Percentiles rank a stretch among this genome's conserved stretches.
Evolutionary conservation across 768 basidiomycete genomes (phyloP).

Genomic region (Mycena leptocephala): DNA sequence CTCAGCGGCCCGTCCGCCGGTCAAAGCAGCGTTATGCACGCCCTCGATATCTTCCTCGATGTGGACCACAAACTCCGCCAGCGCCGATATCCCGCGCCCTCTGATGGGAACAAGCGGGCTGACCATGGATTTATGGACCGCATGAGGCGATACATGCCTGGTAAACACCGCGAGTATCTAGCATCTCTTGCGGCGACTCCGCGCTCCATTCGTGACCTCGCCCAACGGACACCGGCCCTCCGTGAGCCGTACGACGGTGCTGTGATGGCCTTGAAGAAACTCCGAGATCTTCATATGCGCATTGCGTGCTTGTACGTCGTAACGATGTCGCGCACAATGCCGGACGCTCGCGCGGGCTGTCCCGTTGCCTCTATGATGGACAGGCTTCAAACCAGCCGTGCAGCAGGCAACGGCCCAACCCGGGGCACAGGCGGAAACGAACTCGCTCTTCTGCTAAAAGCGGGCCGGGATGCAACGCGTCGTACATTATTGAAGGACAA

Average conservation of each 20-base stretch:
- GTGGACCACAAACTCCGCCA: constrained; percentile 90
- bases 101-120: constrained; percentile 74
- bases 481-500: constrained; percentile 69
- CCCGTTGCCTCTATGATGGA: constrained; percentile 72
- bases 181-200: constrained; percentile 72
- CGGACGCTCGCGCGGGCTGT: constrained; percentile 62
- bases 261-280: constrained; percentile 83
- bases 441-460: constrained; percentile 87
- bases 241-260: constrained; percentile 86
- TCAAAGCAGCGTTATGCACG: constrained; percentile 93
- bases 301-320: constrained; percentile 92
- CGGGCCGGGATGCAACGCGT: constrained; percentile 89
- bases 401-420: constrained; percentile 64
- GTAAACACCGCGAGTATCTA: constrained; percentile 90
- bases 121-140: constrained; percentile 91
- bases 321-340: constrained; percentile 80
- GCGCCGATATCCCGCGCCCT: constrained; percentile 78
- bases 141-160: constrained; percentile 97
- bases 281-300: constrained; percentile 92
- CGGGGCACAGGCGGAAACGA: constrained; percentile 95
- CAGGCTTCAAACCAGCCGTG: constrained; percentile 59
- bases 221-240: constrained; percentile 69
- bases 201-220: constrained; percentile 76
- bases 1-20: constrained; percentile 94
- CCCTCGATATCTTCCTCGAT: constrained; percentile 88